phyloP scores from a whole-genome alignment of 140 eudicot genomes.

The Oenanthe javanica region DNA sequence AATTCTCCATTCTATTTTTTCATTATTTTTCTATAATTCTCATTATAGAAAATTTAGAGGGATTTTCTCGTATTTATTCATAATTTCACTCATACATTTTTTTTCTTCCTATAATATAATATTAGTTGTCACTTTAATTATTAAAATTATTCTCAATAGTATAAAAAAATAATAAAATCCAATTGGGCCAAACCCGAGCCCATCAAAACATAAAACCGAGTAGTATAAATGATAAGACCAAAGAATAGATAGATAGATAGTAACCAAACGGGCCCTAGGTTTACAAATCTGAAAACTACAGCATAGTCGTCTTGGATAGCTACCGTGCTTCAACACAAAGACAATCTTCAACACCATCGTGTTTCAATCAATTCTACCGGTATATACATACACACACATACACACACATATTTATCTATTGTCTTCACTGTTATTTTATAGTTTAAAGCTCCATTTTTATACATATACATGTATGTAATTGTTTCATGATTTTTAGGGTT shows the following conservation, averaged over 20 bases:
- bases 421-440: neutral
- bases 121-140: no score
- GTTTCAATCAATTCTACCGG: neutral
- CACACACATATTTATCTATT: neutral
- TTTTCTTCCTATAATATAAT: no score
- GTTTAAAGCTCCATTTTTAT: neutral
- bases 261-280: slow-evolving; percentile 5
- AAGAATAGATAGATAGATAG: neutral
- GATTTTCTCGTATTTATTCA: no score
- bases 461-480: neutral
- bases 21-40: no score
- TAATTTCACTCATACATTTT: no score
- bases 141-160: no score
- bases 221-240: neutral
- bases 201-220: neutral
- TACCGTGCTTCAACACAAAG: neutral
- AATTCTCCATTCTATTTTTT: no score
- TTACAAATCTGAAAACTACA: neutral
- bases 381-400: neutral
- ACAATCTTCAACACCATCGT: no score
- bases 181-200: neutral
- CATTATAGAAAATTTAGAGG: no score
- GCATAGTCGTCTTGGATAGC: neutral
- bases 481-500: neutral
- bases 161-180: neutral